phyloP scores from a whole-genome alignment of 1,139 yeast species.

The Suhomyces coccinellae region DNA sequence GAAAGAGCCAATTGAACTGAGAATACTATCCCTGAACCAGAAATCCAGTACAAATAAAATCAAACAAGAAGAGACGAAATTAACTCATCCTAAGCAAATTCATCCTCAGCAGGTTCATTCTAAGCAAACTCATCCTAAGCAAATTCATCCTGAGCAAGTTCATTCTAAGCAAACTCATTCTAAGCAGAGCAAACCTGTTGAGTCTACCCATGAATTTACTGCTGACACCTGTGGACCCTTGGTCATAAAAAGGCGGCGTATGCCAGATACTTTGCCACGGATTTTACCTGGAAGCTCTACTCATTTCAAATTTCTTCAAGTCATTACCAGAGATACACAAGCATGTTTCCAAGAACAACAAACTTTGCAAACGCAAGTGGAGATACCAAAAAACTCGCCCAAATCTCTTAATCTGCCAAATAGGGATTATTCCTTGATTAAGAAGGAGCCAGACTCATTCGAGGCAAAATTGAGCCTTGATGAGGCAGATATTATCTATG shows the following conservation, averaged over 20 bases:
- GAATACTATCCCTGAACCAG: background rate
- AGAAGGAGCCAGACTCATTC: constrained; percentile 7
- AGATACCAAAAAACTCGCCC: no score
- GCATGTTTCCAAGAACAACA: no score
- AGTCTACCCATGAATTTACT: background rate
- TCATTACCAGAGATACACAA: background rate
- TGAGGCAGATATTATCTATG: constrained; percentile 19
- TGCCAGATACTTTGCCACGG: constrained; percentile 1
- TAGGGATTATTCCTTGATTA: background rate
- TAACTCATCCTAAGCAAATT: no score
- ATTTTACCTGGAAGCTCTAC: constrained; percentile 15
- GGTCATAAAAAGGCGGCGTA: background rate
- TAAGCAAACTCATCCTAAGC: no score
- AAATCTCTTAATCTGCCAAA: no score
- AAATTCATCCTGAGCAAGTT: no score
- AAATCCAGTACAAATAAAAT: no score
- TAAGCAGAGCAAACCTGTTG: background rate
- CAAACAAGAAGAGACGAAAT: no score
- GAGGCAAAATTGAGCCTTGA: constrained; percentile 8
- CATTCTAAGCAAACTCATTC: background rate
- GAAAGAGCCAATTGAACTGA: background rate
- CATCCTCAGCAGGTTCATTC: no score
- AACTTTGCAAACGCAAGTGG: no score
- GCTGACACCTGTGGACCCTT: background rate
- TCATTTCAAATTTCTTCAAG: constrained; percentile 9